Conservation (phyloP, 225 moss, liverwort and hornwort species). For the Polytrichum commune region DNA sequence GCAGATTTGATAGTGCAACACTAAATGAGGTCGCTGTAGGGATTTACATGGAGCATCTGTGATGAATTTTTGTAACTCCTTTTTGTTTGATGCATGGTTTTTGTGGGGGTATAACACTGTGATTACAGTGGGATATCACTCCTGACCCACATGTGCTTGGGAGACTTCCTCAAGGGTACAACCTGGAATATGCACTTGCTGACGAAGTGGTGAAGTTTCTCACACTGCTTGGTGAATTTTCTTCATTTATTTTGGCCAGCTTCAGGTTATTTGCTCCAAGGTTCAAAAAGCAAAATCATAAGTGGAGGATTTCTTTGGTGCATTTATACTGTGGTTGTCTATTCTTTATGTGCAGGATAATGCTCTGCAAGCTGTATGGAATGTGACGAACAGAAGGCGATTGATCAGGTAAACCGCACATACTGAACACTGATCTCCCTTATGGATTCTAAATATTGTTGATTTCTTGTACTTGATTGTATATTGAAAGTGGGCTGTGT, state of each 20-base stretch:
- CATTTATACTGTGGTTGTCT: no score
- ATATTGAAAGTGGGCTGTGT: neutral
- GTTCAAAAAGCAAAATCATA: no score
- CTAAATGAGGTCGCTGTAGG: neutral
- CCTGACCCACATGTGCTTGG: constrained; percentile 67
- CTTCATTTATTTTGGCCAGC: neutral
- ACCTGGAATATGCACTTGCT: constrained; percentile 61
- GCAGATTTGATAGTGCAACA: neutral
- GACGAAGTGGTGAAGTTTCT: constrained; percentile 56
- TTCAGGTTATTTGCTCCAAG: no score
- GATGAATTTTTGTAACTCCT: neutral
- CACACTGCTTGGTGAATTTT: neutral
- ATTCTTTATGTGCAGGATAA: constrained; percentile 46
- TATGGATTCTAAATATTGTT: neutral
- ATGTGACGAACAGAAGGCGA: constrained; percentile 19
- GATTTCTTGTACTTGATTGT: neutral
- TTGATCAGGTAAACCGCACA: constrained; percentile 23
- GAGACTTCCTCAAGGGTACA: constrained; percentile 66
- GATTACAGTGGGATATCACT: constrained; percentile 62
- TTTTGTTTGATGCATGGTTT: neutral
- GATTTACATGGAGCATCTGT: neutral
- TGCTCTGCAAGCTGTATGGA: constrained; percentile 76
- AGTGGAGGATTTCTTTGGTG: no score
- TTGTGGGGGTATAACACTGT: neutral
- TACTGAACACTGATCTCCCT: no score